Evolutionary conservation across 2,329 filamentous ascomycete species (phyloP).

Genomic region (Rutstroemia sp.): DNA sequence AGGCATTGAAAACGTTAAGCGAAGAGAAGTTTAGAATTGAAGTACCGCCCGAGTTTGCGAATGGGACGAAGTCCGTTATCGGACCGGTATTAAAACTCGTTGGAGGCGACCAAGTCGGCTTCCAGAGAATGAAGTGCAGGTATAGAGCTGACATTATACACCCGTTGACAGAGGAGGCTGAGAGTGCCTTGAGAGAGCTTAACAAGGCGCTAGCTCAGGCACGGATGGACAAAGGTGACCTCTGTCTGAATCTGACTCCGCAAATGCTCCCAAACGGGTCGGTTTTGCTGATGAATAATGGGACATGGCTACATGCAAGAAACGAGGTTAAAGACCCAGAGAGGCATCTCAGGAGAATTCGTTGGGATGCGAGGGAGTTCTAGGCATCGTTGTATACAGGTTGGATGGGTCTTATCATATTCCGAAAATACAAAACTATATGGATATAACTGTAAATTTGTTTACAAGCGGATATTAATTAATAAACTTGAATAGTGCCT

Average conservation of each 20-base stretch:
- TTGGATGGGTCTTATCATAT: no score
- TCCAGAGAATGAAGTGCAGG: background rate
- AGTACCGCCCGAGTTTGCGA: conserved; percentile 30
- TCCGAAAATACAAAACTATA: no score
- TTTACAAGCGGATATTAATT: no score
- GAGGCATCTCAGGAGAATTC: conserved; percentile 31
- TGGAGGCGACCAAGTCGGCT: no score
- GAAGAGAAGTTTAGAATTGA: conserved; percentile 17
- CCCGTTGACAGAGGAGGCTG: conserved; percentile 23
- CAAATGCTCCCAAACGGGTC: conserved; percentile 25
- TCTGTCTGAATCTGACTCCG: conserved; percentile 21
- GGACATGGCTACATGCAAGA: conserved; percentile 32
- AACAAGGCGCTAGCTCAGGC: conserved; percentile 19
- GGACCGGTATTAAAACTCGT: conserved; percentile 10
- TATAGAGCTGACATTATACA: conserved; percentile 27
- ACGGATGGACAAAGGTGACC: background rate
- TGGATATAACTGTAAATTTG: no score
- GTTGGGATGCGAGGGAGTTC: conserved; percentile 23
- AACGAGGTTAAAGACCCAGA: conserved; percentile 30
- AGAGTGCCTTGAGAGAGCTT: conserved; percentile 26
- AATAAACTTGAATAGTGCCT: no score
- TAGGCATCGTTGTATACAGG: background rate
- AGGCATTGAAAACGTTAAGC: conserved; percentile 14
- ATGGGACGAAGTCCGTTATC: conserved; percentile 21
- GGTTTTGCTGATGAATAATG: conserved; percentile 32